A percentile compares a stretch with the other conserved stretches of the same genome.
phyloP scores from a whole-genome alignment of 1,139 yeast species.

The Dujonia santamariae region DNA sequence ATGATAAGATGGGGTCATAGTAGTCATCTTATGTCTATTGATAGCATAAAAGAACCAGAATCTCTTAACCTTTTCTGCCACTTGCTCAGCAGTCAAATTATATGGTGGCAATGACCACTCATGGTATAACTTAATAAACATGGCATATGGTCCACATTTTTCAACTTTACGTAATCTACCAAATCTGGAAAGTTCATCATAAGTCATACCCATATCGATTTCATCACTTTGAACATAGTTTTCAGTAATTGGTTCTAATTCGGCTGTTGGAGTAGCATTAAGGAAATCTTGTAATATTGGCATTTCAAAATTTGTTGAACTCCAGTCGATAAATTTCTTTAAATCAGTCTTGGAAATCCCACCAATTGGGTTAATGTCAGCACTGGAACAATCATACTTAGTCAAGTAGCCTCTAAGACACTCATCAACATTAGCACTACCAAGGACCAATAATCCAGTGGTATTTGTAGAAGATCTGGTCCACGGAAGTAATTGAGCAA shows the following conservation, averaged over 20 bases:
- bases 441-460: constrained; percentile 84
- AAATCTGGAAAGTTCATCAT: constrained; percentile 86
- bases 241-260: constrained; percentile 91
- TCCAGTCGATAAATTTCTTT: constrained; percentile 80
- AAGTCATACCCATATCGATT: constrained; percentile 97
- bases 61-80: constrained; percentile 87
- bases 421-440: constrained; percentile 98
- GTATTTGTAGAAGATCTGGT: constrained; percentile 57
- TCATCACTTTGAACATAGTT: constrained; percentile 94
- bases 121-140: constrained; percentile 86
- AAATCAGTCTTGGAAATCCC: constrained; percentile 93
- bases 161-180: constrained; percentile 91
- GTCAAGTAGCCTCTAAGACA: constrained; percentile 93
- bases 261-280: constrained; percentile 95
- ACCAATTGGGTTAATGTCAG: constrained; percentile 96
- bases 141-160: constrained; percentile 93
- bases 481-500: constrained; percentile 97
- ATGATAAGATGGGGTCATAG: constrained; percentile 93
- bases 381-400: constrained; percentile 94
- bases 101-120: constrained; percentile 79
- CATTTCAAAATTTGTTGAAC: constrained; percentile 61
- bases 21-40: constrained; percentile 95
- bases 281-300: constrained; percentile 78
- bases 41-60: constrained; percentile 93
- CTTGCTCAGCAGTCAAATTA: constrained; percentile 71